These are phyloP conservation scores for Ganoderma boninense DNA, from an alignment of 1,284 basidiomycete species.

Conservation along the genomic window DNA sequence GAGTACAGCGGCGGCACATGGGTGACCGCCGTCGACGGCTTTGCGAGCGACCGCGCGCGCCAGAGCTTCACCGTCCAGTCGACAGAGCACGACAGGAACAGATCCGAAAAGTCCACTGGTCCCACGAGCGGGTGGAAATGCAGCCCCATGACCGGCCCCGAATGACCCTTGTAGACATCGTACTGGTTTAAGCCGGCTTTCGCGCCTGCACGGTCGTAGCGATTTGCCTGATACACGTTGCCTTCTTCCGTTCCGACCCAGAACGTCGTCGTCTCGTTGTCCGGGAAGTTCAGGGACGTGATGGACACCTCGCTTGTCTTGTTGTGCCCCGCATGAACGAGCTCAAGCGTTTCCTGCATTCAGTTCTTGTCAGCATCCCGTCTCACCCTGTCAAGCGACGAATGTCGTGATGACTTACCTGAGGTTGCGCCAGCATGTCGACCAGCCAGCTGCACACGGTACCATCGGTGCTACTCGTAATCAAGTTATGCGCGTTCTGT, in stretches of 20 bases:
- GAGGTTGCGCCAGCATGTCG: constrained; percentile 98
- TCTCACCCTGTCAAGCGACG: constrained; percentile 13
- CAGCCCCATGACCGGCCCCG: constrained; percentile 92
- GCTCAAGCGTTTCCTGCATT: constrained; percentile 88
- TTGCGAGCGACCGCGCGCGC: constrained; percentile 78
- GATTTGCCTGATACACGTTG: constrained; percentile 93
- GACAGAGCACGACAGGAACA: constrained; percentile 91
- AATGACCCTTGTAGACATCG: constrained; percentile 92
- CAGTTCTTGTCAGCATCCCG: constrained; percentile 19
- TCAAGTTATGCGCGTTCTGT: constrained; percentile 97
- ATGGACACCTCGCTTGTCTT: constrained; percentile 97
- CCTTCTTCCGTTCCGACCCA: constrained; percentile 99
- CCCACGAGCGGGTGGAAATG: constrained; percentile 94
- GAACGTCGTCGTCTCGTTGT: constrained; percentile 95
- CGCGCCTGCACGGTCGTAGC: constrained; percentile 95
- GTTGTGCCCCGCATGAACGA: constrained; percentile 87
- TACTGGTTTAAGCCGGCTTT: constrained; percentile 94
- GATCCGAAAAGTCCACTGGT: constrained; percentile 92
- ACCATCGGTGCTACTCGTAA: constrained; percentile 96
- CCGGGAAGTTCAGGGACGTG: constrained; percentile 91
- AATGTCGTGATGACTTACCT: constrained; percentile 56
- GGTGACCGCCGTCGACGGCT: constrained; percentile 63
- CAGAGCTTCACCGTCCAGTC: constrained; percentile 98
- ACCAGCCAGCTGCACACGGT: constrained; percentile 97
- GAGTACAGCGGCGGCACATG: constrained; percentile 81